Percentiles rank a stretch among this genome's conserved stretches.
These are phyloP conservation scores for Arxiozyma heterogenica DNA, from an alignment of 1,139 yeast species.

Conservation along the genomic window DNA sequence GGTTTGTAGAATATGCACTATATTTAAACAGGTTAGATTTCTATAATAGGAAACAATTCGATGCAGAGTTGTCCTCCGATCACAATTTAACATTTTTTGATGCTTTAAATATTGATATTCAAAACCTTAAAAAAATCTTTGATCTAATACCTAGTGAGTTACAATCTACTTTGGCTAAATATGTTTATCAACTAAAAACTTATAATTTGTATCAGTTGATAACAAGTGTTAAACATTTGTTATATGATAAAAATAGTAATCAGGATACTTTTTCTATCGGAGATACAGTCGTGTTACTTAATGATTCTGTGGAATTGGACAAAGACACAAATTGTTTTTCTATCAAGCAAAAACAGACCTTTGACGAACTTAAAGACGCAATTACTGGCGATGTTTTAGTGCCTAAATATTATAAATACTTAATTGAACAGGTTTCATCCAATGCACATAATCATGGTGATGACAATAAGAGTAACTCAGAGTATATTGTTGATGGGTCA, in stretches of 20 bases:
- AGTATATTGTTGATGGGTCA: slow-evolving; percentile 55
- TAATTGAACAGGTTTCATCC: slow-evolving; percentile 5
- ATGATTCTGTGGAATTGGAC: not conserved
- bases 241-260: not conserved
- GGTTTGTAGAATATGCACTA: slow-evolving; percentile 62
- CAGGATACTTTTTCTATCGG: not conserved
- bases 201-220: not conserved
- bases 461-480: slow-evolving; percentile 39
- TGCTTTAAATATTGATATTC: slow-evolving; percentile 60
- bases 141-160: slow-evolving; percentile 72
- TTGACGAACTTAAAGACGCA: slow-evolving; percentile 4
- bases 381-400: not conserved
- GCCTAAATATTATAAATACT: slow-evolving; percentile 6
- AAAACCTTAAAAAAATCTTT: slow-evolving; percentile 55
- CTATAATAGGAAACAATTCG: slow-evolving; percentile 60
- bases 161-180: slow-evolving; percentile 70
- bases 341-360: slow-evolving; percentile 3
- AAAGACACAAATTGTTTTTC: not conserved
- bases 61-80: slow-evolving; percentile 84
- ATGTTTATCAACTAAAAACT: slow-evolving; percentile 48
- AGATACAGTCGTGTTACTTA: slow-evolving; percentile 1
- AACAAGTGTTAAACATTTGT: not conserved
- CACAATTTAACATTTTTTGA: slow-evolving; percentile 75
- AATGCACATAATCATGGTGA: slow-evolving; percentile 30
- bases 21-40: slow-evolving; percentile 56